Evolutionary conservation across 805 yeast genomes (phyloP).

Genomic region (Candida suzukii): DNA sequence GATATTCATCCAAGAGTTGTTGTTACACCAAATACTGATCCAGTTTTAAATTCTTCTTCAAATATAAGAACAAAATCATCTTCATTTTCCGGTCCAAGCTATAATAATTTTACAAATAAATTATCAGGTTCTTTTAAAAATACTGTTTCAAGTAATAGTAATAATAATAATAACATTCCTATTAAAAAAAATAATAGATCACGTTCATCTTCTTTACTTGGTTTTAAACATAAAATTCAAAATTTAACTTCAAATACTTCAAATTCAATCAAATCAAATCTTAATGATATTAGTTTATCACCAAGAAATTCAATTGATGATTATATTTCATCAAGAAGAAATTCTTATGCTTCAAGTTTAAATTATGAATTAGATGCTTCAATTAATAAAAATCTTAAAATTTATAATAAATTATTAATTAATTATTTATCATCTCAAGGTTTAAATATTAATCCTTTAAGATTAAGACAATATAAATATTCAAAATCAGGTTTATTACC

Average conservation of each 20-base stretch:
- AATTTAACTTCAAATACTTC: constrained; percentile 5
- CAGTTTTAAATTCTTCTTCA: neutral
- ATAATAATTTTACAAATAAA: neutral
- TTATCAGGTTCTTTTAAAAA: neutral
- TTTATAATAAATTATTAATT: constrained; percentile 19
- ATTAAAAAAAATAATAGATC: constrained; percentile 5
- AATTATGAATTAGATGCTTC: constrained; percentile 4
- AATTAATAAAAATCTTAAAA: constrained; percentile 10
- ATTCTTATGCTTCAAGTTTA: neutral
- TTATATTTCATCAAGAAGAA: neutral
- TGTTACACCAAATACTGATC: neutral
- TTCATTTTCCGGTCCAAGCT: too few species aligned
- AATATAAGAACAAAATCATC: neutral
- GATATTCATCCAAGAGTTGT: neutral
- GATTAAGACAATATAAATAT: constrained; percentile 12
- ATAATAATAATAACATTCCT: neutral
- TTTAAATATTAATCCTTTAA: constrained; percentile 18
- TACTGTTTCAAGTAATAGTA: neutral
- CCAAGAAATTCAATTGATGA: constrained; percentile 15
- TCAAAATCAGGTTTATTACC: neutral
- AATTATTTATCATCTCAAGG: constrained; percentile 21
- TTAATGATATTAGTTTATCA: neutral
- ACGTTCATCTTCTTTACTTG: constrained; percentile 15
- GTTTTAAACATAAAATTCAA: constrained; percentile 12
- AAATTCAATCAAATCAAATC: neutral